phyloP scores from a whole-genome alignment of 345 rosid species.

The Anacardium occidentale region DNA sequence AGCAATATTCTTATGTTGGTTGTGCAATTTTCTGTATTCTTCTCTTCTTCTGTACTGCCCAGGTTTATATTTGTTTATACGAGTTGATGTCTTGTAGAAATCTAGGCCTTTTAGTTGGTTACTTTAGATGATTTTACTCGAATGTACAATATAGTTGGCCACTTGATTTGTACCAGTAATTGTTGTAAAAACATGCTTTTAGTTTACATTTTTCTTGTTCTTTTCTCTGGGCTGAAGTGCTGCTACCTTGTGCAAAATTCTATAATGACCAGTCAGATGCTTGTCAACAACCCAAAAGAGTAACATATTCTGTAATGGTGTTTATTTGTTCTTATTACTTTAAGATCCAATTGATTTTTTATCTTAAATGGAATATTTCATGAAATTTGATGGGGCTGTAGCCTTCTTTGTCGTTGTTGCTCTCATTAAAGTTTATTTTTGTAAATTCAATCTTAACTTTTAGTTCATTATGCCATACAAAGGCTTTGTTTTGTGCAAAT shows the following conservation, averaged over 20 bases:
- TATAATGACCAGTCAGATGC: too few relatives aligned
- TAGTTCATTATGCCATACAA: not conserved
- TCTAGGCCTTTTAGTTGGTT: not conserved
- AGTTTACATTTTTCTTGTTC: not conserved
- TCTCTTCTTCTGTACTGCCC: not conserved
- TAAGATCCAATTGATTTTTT: not conserved
- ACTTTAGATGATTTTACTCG: not conserved
- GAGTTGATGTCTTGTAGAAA: not conserved
- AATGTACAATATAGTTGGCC: conserved; percentile 3
- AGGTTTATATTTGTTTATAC: not conserved
- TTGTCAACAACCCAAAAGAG: not conserved
- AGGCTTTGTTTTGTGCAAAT: not conserved
- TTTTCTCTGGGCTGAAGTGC: not conserved
- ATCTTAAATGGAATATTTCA: not conserved
- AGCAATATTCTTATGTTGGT: not conserved
- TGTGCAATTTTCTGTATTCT: not conserved
- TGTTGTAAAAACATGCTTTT: not conserved
- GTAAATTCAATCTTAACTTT: not conserved
- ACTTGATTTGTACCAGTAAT: not conserved
- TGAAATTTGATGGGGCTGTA: not conserved
- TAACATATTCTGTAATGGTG: not conserved
- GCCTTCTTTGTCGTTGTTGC: too few relatives aligned
- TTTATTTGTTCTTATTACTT: too few relatives aligned
- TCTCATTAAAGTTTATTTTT: too few relatives aligned
- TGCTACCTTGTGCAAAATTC: not conserved